Conservation (phyloP, 768 basidiomycete genomes). For the Leccinum barrowsii region DNA sequence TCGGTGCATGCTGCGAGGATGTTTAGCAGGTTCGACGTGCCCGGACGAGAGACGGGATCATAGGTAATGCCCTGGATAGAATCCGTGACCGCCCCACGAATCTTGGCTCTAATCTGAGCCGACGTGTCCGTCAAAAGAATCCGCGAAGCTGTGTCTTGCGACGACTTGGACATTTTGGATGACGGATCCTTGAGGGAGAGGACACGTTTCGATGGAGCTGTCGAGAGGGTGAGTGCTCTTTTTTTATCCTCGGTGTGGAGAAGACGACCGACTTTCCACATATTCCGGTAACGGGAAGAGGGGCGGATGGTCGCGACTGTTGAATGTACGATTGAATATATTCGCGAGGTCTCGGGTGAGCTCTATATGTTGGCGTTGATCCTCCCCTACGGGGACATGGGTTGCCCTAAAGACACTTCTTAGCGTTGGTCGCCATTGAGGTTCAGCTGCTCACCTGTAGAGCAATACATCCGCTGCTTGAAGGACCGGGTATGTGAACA, state of each 20-base stretch:
- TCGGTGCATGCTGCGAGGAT: conserved; percentile 75
- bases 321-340: conserved; percentile 72
- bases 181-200: conserved; percentile 83
- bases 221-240: neutral
- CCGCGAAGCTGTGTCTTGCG: conserved; percentile 71
- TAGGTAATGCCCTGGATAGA: conserved; percentile 71
- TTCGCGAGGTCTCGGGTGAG: conserved; percentile 82
- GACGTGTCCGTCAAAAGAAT: conserved; percentile 81
- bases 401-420: conserved; percentile 55
- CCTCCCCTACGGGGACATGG: conserved; percentile 94
- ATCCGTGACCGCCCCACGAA: conserved; percentile 84
- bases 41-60: conserved; percentile 77
- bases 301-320: conserved; percentile 33
- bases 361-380: conserved; percentile 93
- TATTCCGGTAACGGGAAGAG: conserved; percentile 73
- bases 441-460: conserved; percentile 56
- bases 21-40: conserved; percentile 74
- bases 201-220: conserved; percentile 78
- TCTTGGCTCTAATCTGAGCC: conserved; percentile 59
- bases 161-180: conserved; percentile 95
- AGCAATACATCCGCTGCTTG: conserved; percentile 91
- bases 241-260: neutral
- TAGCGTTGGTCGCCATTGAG: neutral
- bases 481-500: conserved; percentile 90
- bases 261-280: conserved; percentile 60